Conservation (phyloP, 2,329 filamentous ascomycete species). For the Diplodia corticola region DNA sequence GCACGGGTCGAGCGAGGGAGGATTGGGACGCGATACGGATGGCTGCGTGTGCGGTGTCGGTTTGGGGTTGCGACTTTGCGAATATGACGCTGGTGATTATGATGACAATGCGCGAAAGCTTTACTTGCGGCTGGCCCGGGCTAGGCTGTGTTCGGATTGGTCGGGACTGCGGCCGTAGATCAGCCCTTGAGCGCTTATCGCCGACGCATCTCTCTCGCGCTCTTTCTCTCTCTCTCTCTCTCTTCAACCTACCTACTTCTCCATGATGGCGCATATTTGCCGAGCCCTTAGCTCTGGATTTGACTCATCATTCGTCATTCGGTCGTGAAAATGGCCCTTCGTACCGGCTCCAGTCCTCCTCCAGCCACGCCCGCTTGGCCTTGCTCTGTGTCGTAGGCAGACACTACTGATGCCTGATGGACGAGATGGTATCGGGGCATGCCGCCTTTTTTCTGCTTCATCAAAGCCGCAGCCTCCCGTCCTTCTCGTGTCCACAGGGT, state of each 20-base stretch:
- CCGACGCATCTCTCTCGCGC: background rate
- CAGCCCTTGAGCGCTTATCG: background rate
- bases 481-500: background rate
- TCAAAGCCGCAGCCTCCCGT: background rate
- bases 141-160: background rate
- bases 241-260: background rate
- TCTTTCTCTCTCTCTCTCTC: background rate
- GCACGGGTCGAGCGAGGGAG: background rate
- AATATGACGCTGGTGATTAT: constrained; percentile 18
- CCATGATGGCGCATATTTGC: background rate
- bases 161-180: background rate
- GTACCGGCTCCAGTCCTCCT: background rate
- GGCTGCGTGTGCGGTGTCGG: background rate
- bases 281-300: background rate
- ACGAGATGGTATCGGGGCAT: background rate
- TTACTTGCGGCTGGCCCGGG: background rate
- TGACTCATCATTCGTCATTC: background rate
- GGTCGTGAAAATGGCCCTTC: background rate
- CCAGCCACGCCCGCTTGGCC: background rate
- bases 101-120: constrained; percentile 21
- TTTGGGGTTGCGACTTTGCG: background rate
- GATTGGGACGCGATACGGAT: background rate
- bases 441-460: background rate
- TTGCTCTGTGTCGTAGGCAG: background rate
- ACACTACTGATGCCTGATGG: background rate